Base-by-base conservation (phyloP, 352 stramenopile genomes). In the Globisporangium canariense region DNA sequence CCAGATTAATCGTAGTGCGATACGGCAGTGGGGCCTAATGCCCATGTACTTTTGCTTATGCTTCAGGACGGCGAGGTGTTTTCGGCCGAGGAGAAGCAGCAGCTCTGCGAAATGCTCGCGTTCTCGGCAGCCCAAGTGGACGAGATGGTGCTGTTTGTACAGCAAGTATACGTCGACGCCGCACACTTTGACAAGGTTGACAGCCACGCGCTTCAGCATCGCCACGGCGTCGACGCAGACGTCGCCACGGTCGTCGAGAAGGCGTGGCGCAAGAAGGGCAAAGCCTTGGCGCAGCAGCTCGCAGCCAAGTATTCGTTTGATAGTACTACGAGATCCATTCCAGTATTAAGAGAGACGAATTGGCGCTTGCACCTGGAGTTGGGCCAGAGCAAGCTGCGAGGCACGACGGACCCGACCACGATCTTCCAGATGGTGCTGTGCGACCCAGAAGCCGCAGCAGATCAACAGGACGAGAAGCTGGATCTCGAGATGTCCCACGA, bases 361-460 rank as follows among this genome's bases (percentile, higher is more conserved):
- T 90, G 82, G 80, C 68, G 76, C 4, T 62, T 89, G 45, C 73
- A 89, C 56, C 34, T 91, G 16, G 70, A 86, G 28, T 78, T 91
- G 58, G 78, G 75, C 2, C 79, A 75, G 38, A 77, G 68, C 49
- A 74, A 75, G 20, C 36, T 67, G 14, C 77, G 66, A 38, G 70
- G 73, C 3, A 74, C 77, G 41, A 81, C 75, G 18, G 58, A 84
- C 11, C 71, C 78, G 16, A 72, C 68, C 1, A 71, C 77, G n/a
- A 66, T 89, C 50, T 91, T 89, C 60, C 80, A 91, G 52, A 32
- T 89, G 6, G 54, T 71, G 1, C 32, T 88, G 20, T 66, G 54
- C 2, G 62, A 78, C 10, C 38, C 30, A n/a, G 40, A 18, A 5
- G 43, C 4, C 25, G 11, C 41, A n/a, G 51, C 40, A 10, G 51